Evolutionary conservation across 1,139 yeast species (phyloP).

Genomic region (Nakaseomyces sp.): DNA sequence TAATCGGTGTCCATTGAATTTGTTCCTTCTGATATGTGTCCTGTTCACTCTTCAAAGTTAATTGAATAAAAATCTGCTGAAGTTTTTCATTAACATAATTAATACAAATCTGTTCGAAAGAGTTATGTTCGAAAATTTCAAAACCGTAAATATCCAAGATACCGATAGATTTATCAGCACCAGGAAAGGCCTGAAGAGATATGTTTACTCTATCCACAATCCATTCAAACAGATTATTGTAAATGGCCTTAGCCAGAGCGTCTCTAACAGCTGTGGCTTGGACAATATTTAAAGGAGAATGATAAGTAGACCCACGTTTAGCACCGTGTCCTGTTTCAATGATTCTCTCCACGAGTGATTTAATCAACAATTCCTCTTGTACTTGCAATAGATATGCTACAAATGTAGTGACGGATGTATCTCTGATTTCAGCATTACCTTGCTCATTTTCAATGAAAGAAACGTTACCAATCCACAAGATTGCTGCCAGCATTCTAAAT

Average conservation of each 20-base stretch:
- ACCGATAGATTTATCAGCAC: constrained; percentile 69
- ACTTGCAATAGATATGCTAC: constrained; percentile 88
- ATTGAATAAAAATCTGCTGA: constrained; percentile 92
- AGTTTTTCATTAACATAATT: constrained; percentile 94
- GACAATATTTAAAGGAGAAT: constrained; percentile 81
- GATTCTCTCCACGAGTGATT: constrained; percentile 67
- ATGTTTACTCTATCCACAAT: constrained; percentile 88
- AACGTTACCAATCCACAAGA: constrained; percentile 91
- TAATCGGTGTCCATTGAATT: constrained; percentile 96
- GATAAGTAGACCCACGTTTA: constrained; percentile 87
- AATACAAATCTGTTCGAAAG: constrained; percentile 94
- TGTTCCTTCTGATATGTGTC: constrained; percentile 94
- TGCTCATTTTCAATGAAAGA: constrained; percentile 78
- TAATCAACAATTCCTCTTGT: constrained; percentile 55
- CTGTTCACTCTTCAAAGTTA: constrained; percentile 93
- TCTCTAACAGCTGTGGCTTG: constrained; percentile 95
- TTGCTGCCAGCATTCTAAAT: constrained; percentile 73
- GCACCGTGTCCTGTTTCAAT: constrained; percentile 86
- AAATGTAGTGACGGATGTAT: constrained; percentile 81
- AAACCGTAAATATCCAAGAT: constrained; percentile 97
- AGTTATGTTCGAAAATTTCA: constrained; percentile 93
- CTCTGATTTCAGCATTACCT: constrained; percentile 76
- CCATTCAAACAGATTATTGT: constrained; percentile 92
- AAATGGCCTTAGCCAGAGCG: constrained; percentile 90
- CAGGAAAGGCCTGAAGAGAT: constrained; percentile 47